Conservation (phyloP, 768 basidiomycete species). For the Serendipita sp. region DNA sequence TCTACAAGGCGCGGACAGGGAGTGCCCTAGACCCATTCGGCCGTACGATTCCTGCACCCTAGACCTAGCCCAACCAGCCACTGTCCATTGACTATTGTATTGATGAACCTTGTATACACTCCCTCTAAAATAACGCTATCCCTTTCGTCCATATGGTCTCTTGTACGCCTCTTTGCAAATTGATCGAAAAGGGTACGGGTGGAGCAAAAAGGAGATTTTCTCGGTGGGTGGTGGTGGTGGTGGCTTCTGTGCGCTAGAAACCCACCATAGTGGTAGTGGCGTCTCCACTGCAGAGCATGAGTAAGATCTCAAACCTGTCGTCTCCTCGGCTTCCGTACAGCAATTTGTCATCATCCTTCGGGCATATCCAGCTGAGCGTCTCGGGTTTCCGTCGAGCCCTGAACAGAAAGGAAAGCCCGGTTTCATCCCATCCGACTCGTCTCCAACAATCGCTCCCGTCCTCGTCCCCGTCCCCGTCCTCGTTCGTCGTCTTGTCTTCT, state of each 20-base stretch:
- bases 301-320: constrained; percentile 54
- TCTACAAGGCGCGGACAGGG: constrained; percentile 67
- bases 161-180: no score
- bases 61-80: neutral
- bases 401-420: constrained; percentile 37
- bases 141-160: no score
- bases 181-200: no score
- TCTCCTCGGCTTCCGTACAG: constrained; percentile 45
- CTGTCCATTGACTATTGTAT: neutral
- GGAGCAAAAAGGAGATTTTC: no score
- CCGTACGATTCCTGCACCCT: neutral
- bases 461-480: neutral
- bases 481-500: constrained; percentile 18
- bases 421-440: constrained; percentile 10
- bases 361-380: constrained; percentile 42
- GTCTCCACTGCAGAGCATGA: constrained; percentile 17
- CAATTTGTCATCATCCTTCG: constrained; percentile 36
- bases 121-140: neutral
- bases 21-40: constrained; percentile 68
- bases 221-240: no score
- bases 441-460: constrained; percentile 1
- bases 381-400: constrained; percentile 39
- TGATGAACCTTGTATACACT: neutral
- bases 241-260: neutral
- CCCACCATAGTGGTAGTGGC: neutral